Base-by-base conservation (phyloP, 208 protist species). In the Wallacemonas sp. region DNA sequence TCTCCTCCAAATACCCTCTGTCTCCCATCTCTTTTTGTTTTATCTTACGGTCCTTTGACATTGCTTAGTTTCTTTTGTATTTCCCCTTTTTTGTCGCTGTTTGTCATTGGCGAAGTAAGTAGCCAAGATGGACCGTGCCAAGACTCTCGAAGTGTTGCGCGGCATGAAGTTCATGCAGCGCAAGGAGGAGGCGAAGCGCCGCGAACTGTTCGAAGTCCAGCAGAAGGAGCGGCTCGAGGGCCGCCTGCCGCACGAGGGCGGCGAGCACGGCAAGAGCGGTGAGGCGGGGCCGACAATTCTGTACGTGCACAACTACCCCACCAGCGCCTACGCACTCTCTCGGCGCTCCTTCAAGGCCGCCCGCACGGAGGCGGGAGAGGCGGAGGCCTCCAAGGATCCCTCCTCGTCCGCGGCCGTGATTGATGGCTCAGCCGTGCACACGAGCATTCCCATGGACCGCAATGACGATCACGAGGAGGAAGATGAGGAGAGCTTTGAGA, bases 111-210 rank as follows among this genome's bases (percentile, higher is more conserved):
- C 18, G 29, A 1, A 25, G 3, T 57, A 28, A 12, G 22, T n/a
- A 7, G 39, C 26, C 26, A 44, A 20, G n/a, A 87, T 96, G 91
- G 76, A 94, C 78, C 92, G 87, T 59, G 55, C 64, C 11, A 91
- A 91, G 65, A 87, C 85, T 8, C n/a, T 96, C 16, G 87, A 96
- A 41, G 72, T 90, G 26, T 86, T 96, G 22, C 81, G 86, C 2
- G 78, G 86, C 70, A 94, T 96, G 91, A 96, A 94, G 72, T 96
- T 96, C 64, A 96, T 96, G 91, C 91, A 96, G 68, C 87, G 91
- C 39, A 94, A 94, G 70, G 87, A 96, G 50, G 91, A 96, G 64
- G 79, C 77, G 23, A 89, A 89, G 70, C 82, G 87, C 1, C 79
- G 91, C 14, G 82, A 82, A 36, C 65, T 82, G 28, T 92, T 89